Base-by-base conservation (phyloP, 495 filamentous ascomycete genomes). In the Penicillium alfredii region DNA sequence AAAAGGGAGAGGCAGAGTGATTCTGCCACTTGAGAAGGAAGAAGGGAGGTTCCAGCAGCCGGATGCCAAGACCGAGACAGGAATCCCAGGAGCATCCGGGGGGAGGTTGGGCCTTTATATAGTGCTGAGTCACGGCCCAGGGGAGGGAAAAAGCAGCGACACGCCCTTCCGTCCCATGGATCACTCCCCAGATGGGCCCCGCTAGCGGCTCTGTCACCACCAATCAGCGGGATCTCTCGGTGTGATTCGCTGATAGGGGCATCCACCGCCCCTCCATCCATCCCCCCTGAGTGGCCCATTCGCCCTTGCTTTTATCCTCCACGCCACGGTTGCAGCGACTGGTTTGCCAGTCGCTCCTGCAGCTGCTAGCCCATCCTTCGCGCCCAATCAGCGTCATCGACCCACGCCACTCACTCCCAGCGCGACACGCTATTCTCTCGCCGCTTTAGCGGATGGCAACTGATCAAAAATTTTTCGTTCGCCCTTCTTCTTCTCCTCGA, bases 81-180 rank as follows among this genome's bases (percentile, higher is more conserved):
- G 50, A 63, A 56, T 56, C 55, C 49, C 50, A 54, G 42, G 46
- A 32, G 33, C 26, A 18, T 19, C 21, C 44, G 51, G 53, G 59
- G 64, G 66, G 64, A 67, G 64, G 56, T 58, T 59, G 61, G 55
- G 46, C 45, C 63, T 58, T 68, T 68, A 61, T 67, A 71, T 71
- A 68, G 60, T 57, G 57, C 56, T 62, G 63, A 65, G 35, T 61
- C 61, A 61, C 50, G 39, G 50, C 47, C 35, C 57, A 63, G 61
- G 63, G 54, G 61, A 55, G 62, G 62, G 51, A 50, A 60, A 69
- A 68, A 66, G 57, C 66, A 63, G 66, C 61, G 49, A 45, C 25
- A 38, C 33, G 14, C 39, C 48, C 38, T 43, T 49, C 53, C 36
- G 45, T 49, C 56, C 58, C 61, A 55, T 65, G 61, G 61, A n/a